Evolutionary conservation across 352 stramenopile species (phyloP).

Genomic region (Elongisporangium undulatum): DNA sequence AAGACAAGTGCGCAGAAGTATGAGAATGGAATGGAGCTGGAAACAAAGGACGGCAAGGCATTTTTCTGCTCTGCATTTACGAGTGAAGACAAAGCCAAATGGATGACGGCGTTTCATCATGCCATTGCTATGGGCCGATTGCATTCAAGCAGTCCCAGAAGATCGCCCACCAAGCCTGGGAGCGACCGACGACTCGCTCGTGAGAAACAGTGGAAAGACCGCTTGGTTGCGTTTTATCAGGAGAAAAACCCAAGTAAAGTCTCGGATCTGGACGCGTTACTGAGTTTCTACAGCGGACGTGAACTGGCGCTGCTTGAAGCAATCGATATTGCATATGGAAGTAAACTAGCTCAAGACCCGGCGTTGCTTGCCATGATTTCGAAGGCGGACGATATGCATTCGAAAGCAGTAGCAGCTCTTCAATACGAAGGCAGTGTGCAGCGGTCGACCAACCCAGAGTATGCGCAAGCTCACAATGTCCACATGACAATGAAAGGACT

Average conservation of each 20-base stretch:
- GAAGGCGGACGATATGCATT: slow-evolving; percentile 18
- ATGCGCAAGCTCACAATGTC: slow-evolving; percentile 29
- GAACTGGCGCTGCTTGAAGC: slow-evolving; percentile 44
- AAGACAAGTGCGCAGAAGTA: slow-evolving; percentile 52
- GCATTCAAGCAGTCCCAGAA: slow-evolving; percentile 6
- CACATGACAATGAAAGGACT: slow-evolving; percentile 47
- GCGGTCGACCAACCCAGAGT: slow-evolving; percentile 24
- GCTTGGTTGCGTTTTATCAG: slow-evolving; percentile 46
- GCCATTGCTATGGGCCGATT: slow-evolving; percentile 31
- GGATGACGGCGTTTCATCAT: slow-evolving; percentile 55
- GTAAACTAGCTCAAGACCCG: slow-evolving; percentile 22
- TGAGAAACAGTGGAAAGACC: slow-evolving; percentile 24
- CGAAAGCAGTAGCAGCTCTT: slow-evolving; percentile 22
- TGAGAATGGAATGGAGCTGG: slow-evolving; percentile 60
- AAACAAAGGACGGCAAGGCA: slow-evolving; percentile 55
- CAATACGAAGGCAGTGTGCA: slow-evolving; percentile 36
- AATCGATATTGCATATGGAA: slow-evolving; percentile 38
- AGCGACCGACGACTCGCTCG: slow-evolving; percentile 8
- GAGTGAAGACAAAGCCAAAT: slow-evolving; percentile 49
- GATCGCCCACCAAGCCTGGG: not conserved
- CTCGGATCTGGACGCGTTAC: slow-evolving; percentile 34
- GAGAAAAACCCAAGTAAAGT: slow-evolving; percentile 50
- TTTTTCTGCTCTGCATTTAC: slow-evolving; percentile 69
- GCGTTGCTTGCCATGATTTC: slow-evolving; percentile 26
- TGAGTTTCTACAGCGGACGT: slow-evolving; percentile 39